These are phyloP conservation scores for Lophium mytilinum DNA, from an alignment of 495 filamentous ascomycete genomes.

Conservation along the genomic window DNA sequence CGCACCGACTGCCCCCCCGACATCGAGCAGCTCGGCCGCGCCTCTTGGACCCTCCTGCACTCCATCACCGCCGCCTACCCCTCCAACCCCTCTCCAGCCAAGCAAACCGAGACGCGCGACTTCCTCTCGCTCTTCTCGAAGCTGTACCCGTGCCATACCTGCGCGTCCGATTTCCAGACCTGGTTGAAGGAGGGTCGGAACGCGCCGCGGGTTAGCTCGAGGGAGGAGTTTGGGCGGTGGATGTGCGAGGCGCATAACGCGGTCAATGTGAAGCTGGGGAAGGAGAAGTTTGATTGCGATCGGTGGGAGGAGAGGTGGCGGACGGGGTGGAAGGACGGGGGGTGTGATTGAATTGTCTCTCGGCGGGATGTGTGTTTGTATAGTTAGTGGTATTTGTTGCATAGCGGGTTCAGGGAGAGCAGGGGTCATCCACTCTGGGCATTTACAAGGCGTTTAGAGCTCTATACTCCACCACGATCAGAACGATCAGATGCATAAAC, in stretches of 20 bases:
- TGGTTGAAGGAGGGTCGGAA: slow-evolving; percentile 71
- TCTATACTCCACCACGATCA: too few relatives aligned
- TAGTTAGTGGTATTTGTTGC: not conserved
- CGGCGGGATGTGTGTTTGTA: slow-evolving; percentile 1
- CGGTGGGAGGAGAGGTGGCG: slow-evolving; percentile 93
- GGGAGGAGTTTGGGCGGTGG: slow-evolving; percentile 80
- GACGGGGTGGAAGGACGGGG: slow-evolving; percentile 86
- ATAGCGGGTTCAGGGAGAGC: not conserved
- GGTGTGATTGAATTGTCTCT: slow-evolving; percentile 32
- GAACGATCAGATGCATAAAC: not conserved
- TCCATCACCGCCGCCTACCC: slow-evolving; percentile 86
- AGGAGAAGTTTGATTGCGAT: slow-evolving; percentile 81
- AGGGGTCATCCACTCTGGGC: not conserved
- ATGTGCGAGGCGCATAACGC: slow-evolving; percentile 97
- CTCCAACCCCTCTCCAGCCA: slow-evolving; percentile 46
- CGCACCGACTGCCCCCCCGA: slow-evolving; percentile 55
- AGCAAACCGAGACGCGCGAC: slow-evolving; percentile 66
- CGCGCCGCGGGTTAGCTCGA: slow-evolving; percentile 55
- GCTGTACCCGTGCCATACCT: slow-evolving; percentile 91
- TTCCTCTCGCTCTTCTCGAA: slow-evolving; percentile 75
- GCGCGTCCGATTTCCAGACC: slow-evolving; percentile 79
- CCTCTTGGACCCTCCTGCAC: slow-evolving; percentile 89
- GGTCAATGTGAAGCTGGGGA: slow-evolving; percentile 90
- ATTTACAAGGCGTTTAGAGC: slow-evolving; percentile 1
- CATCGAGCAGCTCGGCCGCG: slow-evolving; percentile 74